These are phyloP conservation scores for Thalassiosira gravida DNA, from an alignment of 352 stramenopile species.

Conservation along the genomic window DNA sequence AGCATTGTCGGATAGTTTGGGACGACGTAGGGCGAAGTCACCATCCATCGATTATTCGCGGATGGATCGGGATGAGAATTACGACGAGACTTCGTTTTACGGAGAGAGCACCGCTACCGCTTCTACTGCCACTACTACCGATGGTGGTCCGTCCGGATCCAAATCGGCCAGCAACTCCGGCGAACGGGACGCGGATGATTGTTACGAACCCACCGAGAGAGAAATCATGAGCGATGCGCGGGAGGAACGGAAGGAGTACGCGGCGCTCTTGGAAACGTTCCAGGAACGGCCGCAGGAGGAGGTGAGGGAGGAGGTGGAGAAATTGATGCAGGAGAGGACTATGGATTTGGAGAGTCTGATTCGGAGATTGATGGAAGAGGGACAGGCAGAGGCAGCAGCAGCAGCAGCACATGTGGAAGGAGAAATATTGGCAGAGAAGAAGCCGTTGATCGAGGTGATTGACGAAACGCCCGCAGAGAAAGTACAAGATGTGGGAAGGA, in stretches of 20 bases:
- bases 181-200: too few species aligned
- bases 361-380: slow-evolving; percentile 29
- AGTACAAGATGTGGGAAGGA: slow-evolving; percentile 38
- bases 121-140: neutral
- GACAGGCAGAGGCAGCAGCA: slow-evolving; percentile 20
- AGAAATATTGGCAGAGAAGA: slow-evolving; percentile 51
- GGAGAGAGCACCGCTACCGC: slow-evolving; percentile 19
- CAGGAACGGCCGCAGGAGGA: slow-evolving; percentile 18
- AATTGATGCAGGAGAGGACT: slow-evolving; percentile 68
- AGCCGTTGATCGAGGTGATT: slow-evolving; percentile 43
- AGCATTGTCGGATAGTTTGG: slow-evolving; percentile 34
- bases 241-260: slow-evolving; percentile 32
- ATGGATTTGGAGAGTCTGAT: slow-evolving; percentile 75
- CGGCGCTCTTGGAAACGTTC: slow-evolving; percentile 24
- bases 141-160: too few species aligned
- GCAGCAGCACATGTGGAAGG: slow-evolving; percentile 60
- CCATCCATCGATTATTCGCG: slow-evolving; percentile 34
- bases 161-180: too few species aligned
- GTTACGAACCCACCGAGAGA: slow-evolving; percentile 47
- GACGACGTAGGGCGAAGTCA: slow-evolving; percentile 4
- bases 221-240: slow-evolving; percentile 53
- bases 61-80: slow-evolving; percentile 41
- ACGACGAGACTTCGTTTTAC: slow-evolving; percentile 43
- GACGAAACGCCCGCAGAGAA: slow-evolving; percentile 42
- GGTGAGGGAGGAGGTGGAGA: slow-evolving; percentile 63